Conservation (phyloP, 176 grass and related monocot genomes). For the Triticum urartu region DNA sequence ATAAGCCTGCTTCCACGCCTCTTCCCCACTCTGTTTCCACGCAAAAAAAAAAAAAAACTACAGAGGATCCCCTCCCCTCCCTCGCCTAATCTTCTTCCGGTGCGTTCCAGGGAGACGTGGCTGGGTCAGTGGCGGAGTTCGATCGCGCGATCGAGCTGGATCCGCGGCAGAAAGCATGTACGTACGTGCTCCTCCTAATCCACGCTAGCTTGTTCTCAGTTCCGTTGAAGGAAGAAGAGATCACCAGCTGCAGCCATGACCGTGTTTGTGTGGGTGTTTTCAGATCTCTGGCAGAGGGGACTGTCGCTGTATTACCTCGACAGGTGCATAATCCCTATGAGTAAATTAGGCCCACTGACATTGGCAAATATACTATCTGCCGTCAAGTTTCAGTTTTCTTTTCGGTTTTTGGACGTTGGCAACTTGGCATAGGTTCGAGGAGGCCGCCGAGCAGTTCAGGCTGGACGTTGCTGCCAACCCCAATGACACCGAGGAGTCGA, state of each 20-base stretch:
- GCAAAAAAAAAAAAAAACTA: neutral
- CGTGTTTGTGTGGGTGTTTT: neutral
- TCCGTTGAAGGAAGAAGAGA: neutral
- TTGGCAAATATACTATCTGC: neutral
- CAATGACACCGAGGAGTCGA: constrained; percentile 77
- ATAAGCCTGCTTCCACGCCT: neutral
- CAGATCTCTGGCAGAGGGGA: constrained; percentile 94
- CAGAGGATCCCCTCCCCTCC: neutral
- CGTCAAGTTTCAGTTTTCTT: neutral
- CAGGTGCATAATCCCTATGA: constrained; percentile 28
- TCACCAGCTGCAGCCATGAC: neutral
- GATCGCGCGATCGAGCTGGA: constrained; percentile 74
- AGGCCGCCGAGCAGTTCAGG: constrained; percentile 86
- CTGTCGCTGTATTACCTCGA: constrained; percentile 85
- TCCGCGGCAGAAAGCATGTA: constrained; percentile 74
- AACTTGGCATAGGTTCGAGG: constrained; percentile 50
- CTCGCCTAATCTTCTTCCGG: too few relatives aligned
- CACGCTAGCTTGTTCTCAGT: neutral
- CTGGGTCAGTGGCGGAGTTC: constrained; percentile 67
- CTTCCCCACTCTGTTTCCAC: neutral
- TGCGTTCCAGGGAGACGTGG: constrained; percentile 54
- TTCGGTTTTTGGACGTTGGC: neutral
- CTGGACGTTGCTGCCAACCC: constrained; percentile 79
- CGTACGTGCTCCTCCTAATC: constrained; percentile 29
- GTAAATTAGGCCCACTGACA: neutral